Conservation (phyloP, 148 eudicot species). For the Tetragonia tetragonoides region DNA sequence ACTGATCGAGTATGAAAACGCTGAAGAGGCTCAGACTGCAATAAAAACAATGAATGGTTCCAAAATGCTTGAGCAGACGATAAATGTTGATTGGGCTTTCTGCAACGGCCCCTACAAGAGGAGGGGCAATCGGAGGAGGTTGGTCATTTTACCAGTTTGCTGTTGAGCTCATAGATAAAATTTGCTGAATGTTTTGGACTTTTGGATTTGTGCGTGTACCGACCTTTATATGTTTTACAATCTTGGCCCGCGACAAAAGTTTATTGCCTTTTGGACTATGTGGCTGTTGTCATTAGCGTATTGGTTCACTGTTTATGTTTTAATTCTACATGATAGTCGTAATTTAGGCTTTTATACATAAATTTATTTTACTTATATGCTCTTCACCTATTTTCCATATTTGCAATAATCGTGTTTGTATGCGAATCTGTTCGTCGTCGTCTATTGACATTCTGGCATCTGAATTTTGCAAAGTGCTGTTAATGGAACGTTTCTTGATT, state of each 20-base stretch:
- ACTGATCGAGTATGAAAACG: conserved; percentile 74
- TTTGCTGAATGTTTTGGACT: not conserved
- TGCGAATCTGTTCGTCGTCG: not conserved
- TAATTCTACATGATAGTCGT: not conserved
- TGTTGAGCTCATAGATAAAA: not conserved
- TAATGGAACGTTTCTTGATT: too few species aligned
- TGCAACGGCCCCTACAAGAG: conserved; percentile 74
- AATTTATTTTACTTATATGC: not conserved
- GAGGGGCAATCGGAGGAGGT: conserved; percentile 65
- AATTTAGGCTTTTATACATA: not conserved
- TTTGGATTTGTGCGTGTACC: not conserved
- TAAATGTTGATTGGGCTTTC: conserved; percentile 92
- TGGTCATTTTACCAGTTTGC: conserved; percentile 14
- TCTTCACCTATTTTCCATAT: not conserved
- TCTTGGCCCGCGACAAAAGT: too few species aligned
- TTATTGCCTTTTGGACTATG: not conserved
- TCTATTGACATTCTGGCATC: too few species aligned
- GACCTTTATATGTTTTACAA: too few species aligned
- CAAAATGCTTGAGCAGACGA: conserved; percentile 65
- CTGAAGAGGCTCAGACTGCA: conserved; percentile 71
- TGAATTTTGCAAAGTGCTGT: too few species aligned
- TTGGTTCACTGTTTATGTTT: not conserved
- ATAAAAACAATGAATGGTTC: conserved; percentile 59
- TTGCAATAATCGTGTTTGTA: not conserved
- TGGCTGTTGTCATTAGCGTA: not conserved